Conservation (phyloP, 306 rosid species). For the Begonia peltatifolia region DNA sequence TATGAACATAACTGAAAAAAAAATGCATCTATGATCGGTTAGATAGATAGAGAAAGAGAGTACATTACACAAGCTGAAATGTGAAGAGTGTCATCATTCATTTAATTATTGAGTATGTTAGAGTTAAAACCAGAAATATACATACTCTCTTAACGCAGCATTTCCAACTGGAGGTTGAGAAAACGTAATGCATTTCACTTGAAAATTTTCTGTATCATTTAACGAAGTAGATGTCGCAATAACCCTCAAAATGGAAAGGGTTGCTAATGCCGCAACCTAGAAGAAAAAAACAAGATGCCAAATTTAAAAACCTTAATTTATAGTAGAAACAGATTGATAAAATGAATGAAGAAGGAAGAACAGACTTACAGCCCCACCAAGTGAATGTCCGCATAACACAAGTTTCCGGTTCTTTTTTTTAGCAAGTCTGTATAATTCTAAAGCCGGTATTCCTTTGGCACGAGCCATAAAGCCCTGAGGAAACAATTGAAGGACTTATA, state of each 20-base stretch:
- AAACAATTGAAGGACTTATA: not conserved
- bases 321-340: conserved; percentile 3
- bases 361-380: conserved; percentile 92
- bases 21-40: not conserved
- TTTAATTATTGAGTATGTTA: too few species aligned
- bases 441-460: conserved; percentile 95
- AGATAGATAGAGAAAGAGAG: not conserved
- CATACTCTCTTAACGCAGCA: conserved; percentile 96
- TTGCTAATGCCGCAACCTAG: conserved; percentile 88
- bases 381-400: conserved; percentile 95
- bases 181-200: conserved; percentile 81
- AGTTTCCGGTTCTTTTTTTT: conserved; percentile 89
- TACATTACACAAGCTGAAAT: conserved; percentile 1
- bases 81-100: not conserved
- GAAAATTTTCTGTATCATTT: conserved; percentile 61
- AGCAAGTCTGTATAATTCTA: conserved; percentile 91
- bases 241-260: conserved; percentile 97
- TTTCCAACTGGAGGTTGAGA: conserved; percentile 99
- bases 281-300: conserved; percentile 14
- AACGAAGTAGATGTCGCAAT: conserved; percentile 78
- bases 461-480: conserved; percentile 93
- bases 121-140: conserved; percentile 5
- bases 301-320: conserved; percentile 2
- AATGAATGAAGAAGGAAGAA: conserved; percentile 5
- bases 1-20: conserved; percentile 61